Evolutionary conservation across 805 yeast genomes (phyloP), one percentile per base, ranked within the genome.

Genomic region (Starmerella floris): DNA sequence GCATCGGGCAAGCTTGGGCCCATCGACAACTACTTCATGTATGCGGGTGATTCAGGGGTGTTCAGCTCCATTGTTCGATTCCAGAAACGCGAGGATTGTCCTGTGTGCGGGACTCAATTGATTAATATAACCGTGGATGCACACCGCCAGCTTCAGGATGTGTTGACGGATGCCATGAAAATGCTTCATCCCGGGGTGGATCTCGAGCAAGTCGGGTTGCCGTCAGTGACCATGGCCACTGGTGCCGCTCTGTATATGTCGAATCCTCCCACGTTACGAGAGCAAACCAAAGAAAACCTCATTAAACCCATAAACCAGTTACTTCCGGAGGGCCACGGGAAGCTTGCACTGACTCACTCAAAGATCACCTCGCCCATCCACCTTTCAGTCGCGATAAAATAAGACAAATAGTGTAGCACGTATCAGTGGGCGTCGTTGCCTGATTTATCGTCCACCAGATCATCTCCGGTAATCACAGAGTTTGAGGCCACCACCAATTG

Each of bases 21-120:
- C 16, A 61, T 82, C 51, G 72, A 75, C 46, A 87, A 84, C 62
- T 81, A 81, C 57, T 78, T 83, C 82, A 81, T 79, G 74, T 83
- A 83, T 55, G 74, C 85, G 22, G 97, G 97, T 0, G 78, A 79
- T 41, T 76, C 74, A 41, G 82, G 88, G 1, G 75, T 79, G 3
- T 83, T 79, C 60, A 76, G 83, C 1, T 81, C 79, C 49, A 73
- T 81, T 19, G 84, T 80, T 57, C 64, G 72, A 20, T 78, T 79
- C 52, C 70, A 76, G 34, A 70, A 71, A 48, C 66, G 73, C 39
- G 64, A 65, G 0, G 72, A 72, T 44, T 88, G 97, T 57, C 70
- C 79, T 0, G 88, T 84, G 1, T 88, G 97, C 61, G 87, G 91
- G n/a, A 21, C 17, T 2, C 36, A 31, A 6, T 38, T 35, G 5